Conservation (phyloP, 805 yeast genomes). For the Candida xiaguanensis region DNA sequence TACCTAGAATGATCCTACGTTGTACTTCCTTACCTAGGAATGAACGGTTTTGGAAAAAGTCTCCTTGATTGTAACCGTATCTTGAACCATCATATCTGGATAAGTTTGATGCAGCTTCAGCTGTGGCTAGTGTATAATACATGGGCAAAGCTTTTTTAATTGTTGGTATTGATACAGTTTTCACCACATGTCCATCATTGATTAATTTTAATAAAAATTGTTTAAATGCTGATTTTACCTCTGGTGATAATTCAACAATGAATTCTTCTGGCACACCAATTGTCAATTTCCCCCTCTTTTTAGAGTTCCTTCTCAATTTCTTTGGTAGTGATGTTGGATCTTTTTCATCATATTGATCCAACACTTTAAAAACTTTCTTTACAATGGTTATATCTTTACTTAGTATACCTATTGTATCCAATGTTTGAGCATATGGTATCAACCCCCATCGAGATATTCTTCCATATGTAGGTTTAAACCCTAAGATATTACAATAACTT, state of each 20-base stretch:
- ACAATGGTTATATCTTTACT: constrained; percentile 47
- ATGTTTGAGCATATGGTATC: constrained; percentile 85
- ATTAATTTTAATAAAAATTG: constrained; percentile 42
- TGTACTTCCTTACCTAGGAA: constrained; percentile 84
- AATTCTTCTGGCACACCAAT: constrained; percentile 79
- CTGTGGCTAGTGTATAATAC: constrained; percentile 83
- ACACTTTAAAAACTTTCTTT: constrained; percentile 45
- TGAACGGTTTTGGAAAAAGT: constrained; percentile 48
- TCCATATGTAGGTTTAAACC: constrained; percentile 94
- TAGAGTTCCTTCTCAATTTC: constrained; percentile 1
- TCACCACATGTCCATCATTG: constrained; percentile 48
- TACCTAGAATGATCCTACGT: constrained; percentile 80
- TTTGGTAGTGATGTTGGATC: constrained; percentile 71
- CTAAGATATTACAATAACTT: constrained; percentile 75
- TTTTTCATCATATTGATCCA: constrained; percentile 61
- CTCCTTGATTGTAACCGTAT: constrained; percentile 58
- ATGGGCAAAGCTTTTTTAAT: constrained; percentile 66
- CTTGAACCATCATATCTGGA: constrained; percentile 89
- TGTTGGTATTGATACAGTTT: constrained; percentile 68
- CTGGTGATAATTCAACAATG: constrained; percentile 50
- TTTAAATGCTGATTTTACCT: constrained; percentile 47
- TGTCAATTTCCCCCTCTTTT: constrained; percentile 26
- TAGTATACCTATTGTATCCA: constrained; percentile 90
- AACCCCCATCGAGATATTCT: constrained; percentile 90
- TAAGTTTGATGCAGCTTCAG: constrained; percentile 92